phyloP scores from a whole-genome alignment of 768 basidiomycete genomes.

The Rhodotorula sphaerocarpa region DNA sequence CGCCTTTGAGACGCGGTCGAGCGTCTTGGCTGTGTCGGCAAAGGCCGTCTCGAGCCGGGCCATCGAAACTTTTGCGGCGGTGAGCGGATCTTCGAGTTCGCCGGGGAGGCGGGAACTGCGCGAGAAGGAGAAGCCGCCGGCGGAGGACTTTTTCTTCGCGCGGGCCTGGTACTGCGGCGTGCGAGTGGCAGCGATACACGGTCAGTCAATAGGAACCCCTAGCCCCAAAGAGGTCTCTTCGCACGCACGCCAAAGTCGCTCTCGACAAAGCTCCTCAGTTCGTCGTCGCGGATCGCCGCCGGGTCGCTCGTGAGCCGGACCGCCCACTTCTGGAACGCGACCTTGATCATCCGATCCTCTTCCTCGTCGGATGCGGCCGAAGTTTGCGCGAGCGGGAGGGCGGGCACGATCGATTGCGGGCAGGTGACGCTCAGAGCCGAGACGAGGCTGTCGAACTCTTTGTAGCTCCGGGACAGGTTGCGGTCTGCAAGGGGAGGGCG shows the following conservation, averaged over 20 bases:
- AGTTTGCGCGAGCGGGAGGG: slow-evolving; percentile 88
- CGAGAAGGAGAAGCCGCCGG: slow-evolving; percentile 15
- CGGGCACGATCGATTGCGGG: slow-evolving; percentile 93
- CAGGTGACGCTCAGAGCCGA: slow-evolving; percentile 80
- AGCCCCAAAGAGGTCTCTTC: too few relatives aligned
- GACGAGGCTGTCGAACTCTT: slow-evolving; percentile 89
- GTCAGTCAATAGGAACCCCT: too few relatives aligned
- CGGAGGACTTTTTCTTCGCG: slow-evolving; percentile 14
- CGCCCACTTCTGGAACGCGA: slow-evolving; percentile 92
- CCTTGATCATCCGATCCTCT: slow-evolving; percentile 88
- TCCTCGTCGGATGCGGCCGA: slow-evolving; percentile 97
- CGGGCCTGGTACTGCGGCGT: slow-evolving; percentile 42
- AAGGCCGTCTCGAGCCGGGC: slow-evolving; percentile 87
- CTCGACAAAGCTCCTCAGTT: slow-evolving; percentile 88
- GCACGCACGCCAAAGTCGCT: slow-evolving; percentile 75
- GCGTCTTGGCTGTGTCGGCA: slow-evolving; percentile 81
- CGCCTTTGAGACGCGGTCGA: slow-evolving; percentile 72
- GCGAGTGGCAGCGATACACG: not conserved
- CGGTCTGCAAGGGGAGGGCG: slow-evolving; percentile 59
- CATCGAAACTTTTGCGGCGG: slow-evolving; percentile 78
- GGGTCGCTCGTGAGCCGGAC: slow-evolving; percentile 85
- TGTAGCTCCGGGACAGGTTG: slow-evolving; percentile 87
- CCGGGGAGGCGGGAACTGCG: slow-evolving; percentile 12
- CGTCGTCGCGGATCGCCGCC: slow-evolving; percentile 79
- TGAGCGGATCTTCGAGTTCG: slow-evolving; percentile 52